A percentile compares a stretch with the other conserved stretches of the same genome.
Evolutionary conservation across 495 filamentous ascomycete genomes (phyloP).

Genomic region (Achaetomiella virescens): DNA sequence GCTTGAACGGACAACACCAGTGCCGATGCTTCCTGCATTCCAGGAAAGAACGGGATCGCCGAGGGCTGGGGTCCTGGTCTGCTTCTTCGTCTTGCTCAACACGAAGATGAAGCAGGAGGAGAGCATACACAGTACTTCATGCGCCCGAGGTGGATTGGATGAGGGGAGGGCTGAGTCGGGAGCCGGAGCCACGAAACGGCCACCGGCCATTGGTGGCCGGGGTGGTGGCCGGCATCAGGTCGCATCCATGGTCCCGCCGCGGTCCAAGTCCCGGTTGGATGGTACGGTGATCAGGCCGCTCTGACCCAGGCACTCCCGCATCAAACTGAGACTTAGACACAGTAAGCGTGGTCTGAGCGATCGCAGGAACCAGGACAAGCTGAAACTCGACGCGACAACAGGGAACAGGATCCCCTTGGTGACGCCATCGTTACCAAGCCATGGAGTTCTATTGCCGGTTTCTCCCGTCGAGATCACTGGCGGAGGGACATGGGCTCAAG

Average conservation of each 20-base stretch:
- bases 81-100: too few relatives aligned
- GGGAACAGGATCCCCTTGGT: too few relatives aligned
- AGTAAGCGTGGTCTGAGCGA: neutral
- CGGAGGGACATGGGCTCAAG: too few relatives aligned
- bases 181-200: neutral
- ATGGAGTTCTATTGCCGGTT: too few relatives aligned
- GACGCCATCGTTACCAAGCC: too few relatives aligned
- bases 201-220: neutral
- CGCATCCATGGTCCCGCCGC: neutral
- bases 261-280: conserved; percentile 6
- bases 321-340: too few relatives aligned
- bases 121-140: conserved; percentile 1
- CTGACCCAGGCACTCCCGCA: too few relatives aligned
- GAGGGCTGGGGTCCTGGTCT: too few relatives aligned
- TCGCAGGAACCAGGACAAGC: conserved; percentile 7
- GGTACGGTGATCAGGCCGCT: conserved; percentile 23
- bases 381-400: conserved; percentile 4
- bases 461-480: too few relatives aligned
- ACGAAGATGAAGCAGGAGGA: conserved; percentile 1
- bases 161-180: neutral
- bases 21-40: too few relatives aligned
- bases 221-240: neutral
- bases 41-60: too few relatives aligned
- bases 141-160: neutral
- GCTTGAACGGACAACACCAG: too few relatives aligned